phyloP scores from a whole-genome alignment of 371 early-diverging fungal species.

The Coemansia linderi region DNA sequence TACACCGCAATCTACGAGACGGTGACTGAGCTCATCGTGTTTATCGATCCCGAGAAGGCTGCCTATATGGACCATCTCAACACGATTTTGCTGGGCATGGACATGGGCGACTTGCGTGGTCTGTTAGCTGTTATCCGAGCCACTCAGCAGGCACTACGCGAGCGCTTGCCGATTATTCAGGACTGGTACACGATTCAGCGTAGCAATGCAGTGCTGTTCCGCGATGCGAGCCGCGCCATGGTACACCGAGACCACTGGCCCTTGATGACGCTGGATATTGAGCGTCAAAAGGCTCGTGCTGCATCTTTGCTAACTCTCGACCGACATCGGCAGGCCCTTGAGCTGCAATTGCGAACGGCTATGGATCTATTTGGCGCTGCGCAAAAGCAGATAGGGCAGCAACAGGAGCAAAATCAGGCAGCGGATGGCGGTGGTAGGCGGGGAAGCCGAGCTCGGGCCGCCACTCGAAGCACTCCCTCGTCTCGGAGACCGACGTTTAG shows the following conservation, averaged over 20 bases:
- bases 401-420: constrained; percentile 17
- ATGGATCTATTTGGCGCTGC: constrained; percentile 57
- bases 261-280: constrained; percentile 8
- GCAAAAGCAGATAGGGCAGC: constrained; percentile 48
- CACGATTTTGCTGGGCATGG: constrained; percentile 75
- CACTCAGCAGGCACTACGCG: constrained; percentile 69
- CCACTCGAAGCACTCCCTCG: not conserved
- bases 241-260: constrained; percentile 5
- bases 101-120: constrained; percentile 60
- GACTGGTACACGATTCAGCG: constrained; percentile 52
- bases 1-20: constrained; percentile 72
- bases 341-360: constrained; percentile 53
- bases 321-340: constrained; percentile 49
- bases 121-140: constrained; percentile 63
- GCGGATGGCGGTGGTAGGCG: not conserved
- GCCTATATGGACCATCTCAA: constrained; percentile 69
- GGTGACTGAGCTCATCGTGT: constrained; percentile 76
- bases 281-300: constrained; percentile 21
- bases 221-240: constrained; percentile 17
- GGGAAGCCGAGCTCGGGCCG: not conserved
- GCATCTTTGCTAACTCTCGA: constrained; percentile 47
- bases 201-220: constrained; percentile 19
- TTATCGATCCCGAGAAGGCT: constrained; percentile 77
- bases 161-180: constrained; percentile 47
- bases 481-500: constrained; percentile 4